Conservation (phyloP, 2,329 filamentous ascomycete species). For the Alternaria sp. region DNA sequence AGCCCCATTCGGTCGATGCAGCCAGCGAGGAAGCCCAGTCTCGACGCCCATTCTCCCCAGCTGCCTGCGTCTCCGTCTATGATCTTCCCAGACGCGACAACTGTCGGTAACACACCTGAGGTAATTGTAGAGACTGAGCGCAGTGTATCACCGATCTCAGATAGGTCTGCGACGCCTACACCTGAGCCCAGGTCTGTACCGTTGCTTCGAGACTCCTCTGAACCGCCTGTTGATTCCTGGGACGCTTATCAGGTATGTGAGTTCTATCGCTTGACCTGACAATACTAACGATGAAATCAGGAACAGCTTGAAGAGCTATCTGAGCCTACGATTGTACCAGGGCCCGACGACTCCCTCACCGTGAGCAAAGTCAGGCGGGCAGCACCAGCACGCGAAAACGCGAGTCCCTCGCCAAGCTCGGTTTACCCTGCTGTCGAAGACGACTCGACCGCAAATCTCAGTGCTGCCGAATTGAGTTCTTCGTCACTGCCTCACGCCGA, state of each 20-base stretch:
- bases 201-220: not conserved
- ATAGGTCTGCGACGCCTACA: not conserved
- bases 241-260: not conserved
- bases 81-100: not conserved
- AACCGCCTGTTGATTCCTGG: not conserved
- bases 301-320: not conserved
- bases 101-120: not conserved
- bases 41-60: not conserved
- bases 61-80: not conserved
- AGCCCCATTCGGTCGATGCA: slow-evolving; percentile 34
- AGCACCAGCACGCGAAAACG: not conserved
- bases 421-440: not conserved
- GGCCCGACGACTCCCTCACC: not conserved
- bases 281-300: not conserved
- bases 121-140: not conserved
- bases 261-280: not conserved
- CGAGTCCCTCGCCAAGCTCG: not conserved
- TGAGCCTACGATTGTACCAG: not conserved
- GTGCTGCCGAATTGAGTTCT: not conserved
- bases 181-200: not conserved
- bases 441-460: not conserved
- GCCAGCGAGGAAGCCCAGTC: slow-evolving; percentile 19
- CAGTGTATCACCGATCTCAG: not conserved
- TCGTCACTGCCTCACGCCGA: not conserved
- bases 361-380: not conserved